Conservation (phyloP, 352 stramenopile species). For the Phytophthora chlamydospora region DNA sequence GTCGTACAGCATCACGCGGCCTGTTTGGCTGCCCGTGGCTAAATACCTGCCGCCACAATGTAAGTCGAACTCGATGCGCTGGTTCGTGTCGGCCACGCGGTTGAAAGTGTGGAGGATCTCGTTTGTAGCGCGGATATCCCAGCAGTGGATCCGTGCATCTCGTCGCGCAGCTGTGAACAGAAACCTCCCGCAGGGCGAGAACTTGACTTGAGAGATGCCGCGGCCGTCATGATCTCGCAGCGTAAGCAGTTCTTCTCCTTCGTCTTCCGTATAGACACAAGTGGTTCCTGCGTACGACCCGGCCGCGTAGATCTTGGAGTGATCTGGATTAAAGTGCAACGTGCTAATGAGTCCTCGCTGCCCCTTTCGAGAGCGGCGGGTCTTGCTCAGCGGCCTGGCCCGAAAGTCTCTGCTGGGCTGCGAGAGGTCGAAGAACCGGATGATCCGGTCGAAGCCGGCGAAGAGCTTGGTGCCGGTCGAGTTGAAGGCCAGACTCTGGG, state of each 20-base stretch:
- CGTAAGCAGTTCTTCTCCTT: constrained; percentile 61
- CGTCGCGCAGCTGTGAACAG: constrained; percentile 79
- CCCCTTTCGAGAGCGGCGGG: constrained; percentile 64
- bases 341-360: constrained; percentile 82
- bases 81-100: constrained; percentile 70
- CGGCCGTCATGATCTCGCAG: constrained; percentile 74
- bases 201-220: constrained; percentile 84
- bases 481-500: constrained; percentile 85
- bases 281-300: constrained; percentile 86
- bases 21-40: constrained; percentile 61
- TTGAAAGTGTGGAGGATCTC: constrained; percentile 70
- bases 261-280: constrained; percentile 86
- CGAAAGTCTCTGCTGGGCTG: constrained; percentile 68
- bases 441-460: constrained; percentile 83
- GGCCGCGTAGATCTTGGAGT: constrained; percentile 87
- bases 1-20: constrained; percentile 64
- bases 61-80: constrained; percentile 81
- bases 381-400: constrained; percentile 63
- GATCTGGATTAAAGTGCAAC: constrained; percentile 82
- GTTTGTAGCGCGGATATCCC: constrained; percentile 82
- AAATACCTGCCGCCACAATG: constrained; percentile 67
- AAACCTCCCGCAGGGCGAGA: constrained; percentile 74
- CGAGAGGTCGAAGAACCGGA: constrained; percentile 83
- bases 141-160: constrained; percentile 80
- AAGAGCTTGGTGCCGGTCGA: constrained; percentile 82